Evolutionary conservation across 331 rosid genomes (phyloP).

Genomic region (Rhamnella rubrinervis): DNA sequence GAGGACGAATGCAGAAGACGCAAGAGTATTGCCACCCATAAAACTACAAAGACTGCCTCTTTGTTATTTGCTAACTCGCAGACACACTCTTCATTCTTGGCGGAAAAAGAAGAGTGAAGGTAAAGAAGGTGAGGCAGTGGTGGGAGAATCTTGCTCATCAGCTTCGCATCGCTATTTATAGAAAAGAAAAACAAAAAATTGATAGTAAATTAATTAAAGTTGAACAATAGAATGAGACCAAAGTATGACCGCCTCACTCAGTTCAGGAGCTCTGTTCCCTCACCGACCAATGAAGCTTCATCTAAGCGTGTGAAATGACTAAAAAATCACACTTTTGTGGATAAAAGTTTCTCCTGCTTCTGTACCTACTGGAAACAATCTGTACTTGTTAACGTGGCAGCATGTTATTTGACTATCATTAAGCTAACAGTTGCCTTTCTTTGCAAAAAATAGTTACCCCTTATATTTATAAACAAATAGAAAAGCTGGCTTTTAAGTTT

Average conservation of each 20-base stretch:
- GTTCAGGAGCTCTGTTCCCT: not conserved
- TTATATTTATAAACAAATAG: no score
- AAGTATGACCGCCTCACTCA: conserved; percentile 1
- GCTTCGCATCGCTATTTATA: conserved; percentile 30
- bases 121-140: conserved; percentile 28
- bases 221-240: not conserved
- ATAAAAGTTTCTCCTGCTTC: conserved; percentile 17
- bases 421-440: not conserved
- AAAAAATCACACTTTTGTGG: conserved; percentile 1
- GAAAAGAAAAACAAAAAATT: not conserved
- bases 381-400: not conserved
- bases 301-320: conserved; percentile 12
- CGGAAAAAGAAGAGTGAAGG: conserved; percentile 30
- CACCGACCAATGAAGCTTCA: not conserved
- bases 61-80: not conserved
- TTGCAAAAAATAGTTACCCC: not conserved
- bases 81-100: conserved; percentile 24
- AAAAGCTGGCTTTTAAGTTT: no score
- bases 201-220: not conserved
- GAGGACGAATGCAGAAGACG: conserved; percentile 15
- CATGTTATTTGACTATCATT: not conserved
- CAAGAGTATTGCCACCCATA: conserved; percentile 5
- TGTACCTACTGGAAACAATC: not conserved
- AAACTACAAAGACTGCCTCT: not conserved
- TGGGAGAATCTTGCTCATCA: conserved; percentile 41